Conservation (phyloP, 495 filamentous ascomycete genomes). For the Xylaria longipes region DNA sequence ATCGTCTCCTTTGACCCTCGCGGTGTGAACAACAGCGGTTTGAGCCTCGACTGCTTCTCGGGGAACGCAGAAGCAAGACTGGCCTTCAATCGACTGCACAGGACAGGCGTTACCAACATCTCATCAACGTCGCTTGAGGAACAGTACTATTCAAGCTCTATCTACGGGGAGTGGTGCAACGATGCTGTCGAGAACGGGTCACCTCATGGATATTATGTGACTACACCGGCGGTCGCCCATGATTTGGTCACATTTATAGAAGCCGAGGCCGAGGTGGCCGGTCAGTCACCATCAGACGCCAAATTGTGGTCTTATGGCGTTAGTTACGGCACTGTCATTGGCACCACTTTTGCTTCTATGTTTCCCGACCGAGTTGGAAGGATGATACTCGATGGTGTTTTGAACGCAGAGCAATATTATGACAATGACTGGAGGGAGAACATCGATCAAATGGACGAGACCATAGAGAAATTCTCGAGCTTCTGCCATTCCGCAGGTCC, state of each 20-base stretch:
- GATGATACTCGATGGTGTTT: conserved; percentile 44
- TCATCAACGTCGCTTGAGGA: conserved; percentile 36
- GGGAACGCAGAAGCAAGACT: conserved; percentile 45
- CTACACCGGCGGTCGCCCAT: conserved; percentile 31
- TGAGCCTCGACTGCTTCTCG: conserved; percentile 36
- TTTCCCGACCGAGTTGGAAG: conserved; percentile 47
- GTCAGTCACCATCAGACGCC: conserved; percentile 25
- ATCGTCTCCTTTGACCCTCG: conserved; percentile 44
- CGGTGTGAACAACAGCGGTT: conserved; percentile 42
- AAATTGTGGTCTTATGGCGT: conserved; percentile 60
- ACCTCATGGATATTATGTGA: conserved; percentile 32
- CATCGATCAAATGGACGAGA: conserved; percentile 29
- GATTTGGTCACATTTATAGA: conserved; percentile 32
- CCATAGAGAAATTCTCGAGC: conserved; percentile 26
- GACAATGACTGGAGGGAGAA: conserved; percentile 26
- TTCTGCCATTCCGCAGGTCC: conserved; percentile 33
- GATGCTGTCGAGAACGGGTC: conserved; percentile 34
- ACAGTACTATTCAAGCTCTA: conserved; percentile 42
- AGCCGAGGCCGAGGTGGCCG: conserved; percentile 29
- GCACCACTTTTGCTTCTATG: conserved; percentile 53
- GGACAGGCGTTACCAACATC: conserved; percentile 53
- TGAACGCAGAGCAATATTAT: conserved; percentile 46
- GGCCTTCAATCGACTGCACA: conserved; percentile 50
- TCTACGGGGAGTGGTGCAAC: conserved; percentile 46
- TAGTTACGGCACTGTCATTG: conserved; percentile 65